Conservation (phyloP, 257 asterid genomes). For the Solanum pennellii region DNA sequence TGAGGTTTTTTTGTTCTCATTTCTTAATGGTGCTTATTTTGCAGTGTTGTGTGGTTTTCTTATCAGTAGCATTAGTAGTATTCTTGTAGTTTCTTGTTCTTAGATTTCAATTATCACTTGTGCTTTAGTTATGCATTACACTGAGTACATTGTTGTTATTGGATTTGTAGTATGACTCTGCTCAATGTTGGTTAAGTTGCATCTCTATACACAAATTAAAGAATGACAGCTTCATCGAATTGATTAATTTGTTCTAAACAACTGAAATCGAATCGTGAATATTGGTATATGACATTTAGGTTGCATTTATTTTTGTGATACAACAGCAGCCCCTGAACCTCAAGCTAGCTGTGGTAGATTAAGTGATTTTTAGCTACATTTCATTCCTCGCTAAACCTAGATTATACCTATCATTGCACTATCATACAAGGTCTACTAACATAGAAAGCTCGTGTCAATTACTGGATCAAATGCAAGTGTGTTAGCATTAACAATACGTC, state of each 20-base stretch:
- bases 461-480: background rate
- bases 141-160: background rate
- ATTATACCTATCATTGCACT: background rate
- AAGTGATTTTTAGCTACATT: background rate
- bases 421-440: background rate
- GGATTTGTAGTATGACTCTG: background rate
- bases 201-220: background rate
- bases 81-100: background rate
- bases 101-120: background rate
- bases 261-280: background rate
- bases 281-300: background rate
- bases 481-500: background rate
- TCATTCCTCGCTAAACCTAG: background rate
- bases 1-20: conserved; percentile 35
- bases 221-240: background rate
- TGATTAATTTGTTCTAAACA: background rate
- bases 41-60: background rate
- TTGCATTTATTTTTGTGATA: background rate
- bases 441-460: background rate
- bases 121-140: background rate
- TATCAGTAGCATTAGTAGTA: background rate
- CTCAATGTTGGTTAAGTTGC: background rate
- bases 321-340: background rate
- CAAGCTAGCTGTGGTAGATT: background rate
- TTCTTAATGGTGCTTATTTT: background rate